Evolutionary conservation across 257 asterid species (phyloP), one percentile per base, ranked within the genome.

Genomic region (Nicotiana knightiana): DNA sequence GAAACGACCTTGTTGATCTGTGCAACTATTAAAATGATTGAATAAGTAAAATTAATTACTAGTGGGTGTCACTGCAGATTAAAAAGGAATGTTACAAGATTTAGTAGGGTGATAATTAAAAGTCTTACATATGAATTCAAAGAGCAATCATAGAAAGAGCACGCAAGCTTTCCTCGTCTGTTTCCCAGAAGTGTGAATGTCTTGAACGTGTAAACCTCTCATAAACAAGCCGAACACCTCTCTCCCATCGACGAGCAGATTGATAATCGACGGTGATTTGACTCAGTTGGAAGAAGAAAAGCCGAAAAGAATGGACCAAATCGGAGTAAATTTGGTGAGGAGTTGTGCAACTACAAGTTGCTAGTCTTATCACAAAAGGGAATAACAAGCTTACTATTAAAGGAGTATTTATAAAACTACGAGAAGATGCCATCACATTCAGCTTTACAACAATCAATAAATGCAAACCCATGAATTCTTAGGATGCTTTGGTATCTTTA

Each of bases 241-340:
- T 79, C 86, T 83, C 93, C 93, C 93, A 90, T 85, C 76, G n/a
- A 15, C 26, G 32, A 0, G 18, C 24, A 7, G 43, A 78, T 39
- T 64, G 78, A 53, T 82, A 16, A 33, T 81, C 83, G 17, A 81
- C 76, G 3, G 84, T 84, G 4, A 93, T 92, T 43, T 84, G 94
- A 18, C 90, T 83, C 87, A 89, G 77, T 67, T 90, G 97, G 62
- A 93, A 91, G 81, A 86, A 59, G 81, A 93, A 93, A 39, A 92
- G 89, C 21, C 91, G 80, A 6, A 87, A 0, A 11, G 89, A 80
- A 21, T 81, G 57, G 9, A 67, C 33, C 30, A 87, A 63, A 43
- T 86, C 85, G 3, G 28, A 65, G 84, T 79, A 84, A 73, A 85
- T 83, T 35, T 89, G 86, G 3, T 81, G 88, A 3, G 92, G 82